Conservation (phyloP, 208 protist species). For the Angomonas ambiguus region DNA sequence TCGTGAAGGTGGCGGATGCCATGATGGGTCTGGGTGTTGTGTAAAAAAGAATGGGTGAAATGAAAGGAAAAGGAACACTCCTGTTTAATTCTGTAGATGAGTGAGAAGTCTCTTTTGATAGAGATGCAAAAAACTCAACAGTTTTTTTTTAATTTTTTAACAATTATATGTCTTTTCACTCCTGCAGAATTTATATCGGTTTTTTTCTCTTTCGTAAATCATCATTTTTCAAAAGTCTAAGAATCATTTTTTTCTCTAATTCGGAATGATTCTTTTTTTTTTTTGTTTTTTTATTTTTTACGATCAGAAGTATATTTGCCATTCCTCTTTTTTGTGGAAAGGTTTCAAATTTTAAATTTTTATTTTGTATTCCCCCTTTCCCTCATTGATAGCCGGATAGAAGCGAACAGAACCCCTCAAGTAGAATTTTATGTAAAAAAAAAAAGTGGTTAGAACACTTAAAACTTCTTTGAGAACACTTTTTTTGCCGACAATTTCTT, state of each 20-base stretch:
- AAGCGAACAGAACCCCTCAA: too few species aligned
- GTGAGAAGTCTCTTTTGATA: not conserved
- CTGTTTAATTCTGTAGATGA: too few species aligned
- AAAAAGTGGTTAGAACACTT: too few species aligned
- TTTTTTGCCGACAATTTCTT: too few species aligned
- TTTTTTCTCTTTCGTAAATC: slow-evolving; percentile 9
- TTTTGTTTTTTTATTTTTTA: too few species aligned
- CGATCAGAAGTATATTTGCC: too few species aligned
- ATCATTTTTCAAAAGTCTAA: not conserved
- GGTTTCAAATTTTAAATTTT: too few species aligned
- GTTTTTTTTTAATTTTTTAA: not conserved
- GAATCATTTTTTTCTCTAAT: not conserved
- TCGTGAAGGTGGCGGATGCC: slow-evolving; percentile 76
- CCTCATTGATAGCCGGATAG: too few species aligned
- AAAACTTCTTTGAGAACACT: too few species aligned
- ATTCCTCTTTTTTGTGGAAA: too few species aligned
- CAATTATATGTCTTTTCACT: not conserved
- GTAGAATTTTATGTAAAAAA: too few species aligned
- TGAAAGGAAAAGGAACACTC: not conserved
- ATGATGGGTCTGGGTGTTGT: slow-evolving; percentile 65
- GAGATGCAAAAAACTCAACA: not conserved
- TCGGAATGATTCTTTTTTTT: not conserved
- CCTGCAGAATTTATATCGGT: not conserved
- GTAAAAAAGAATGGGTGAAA: slow-evolving; percentile 18
- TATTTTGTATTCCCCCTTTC: too few species aligned